Evolutionary conservation across 2,329 filamentous ascomycete species (phyloP), one percentile per base, ranked within the genome.

Genomic region (Cercospora sesami): DNA sequence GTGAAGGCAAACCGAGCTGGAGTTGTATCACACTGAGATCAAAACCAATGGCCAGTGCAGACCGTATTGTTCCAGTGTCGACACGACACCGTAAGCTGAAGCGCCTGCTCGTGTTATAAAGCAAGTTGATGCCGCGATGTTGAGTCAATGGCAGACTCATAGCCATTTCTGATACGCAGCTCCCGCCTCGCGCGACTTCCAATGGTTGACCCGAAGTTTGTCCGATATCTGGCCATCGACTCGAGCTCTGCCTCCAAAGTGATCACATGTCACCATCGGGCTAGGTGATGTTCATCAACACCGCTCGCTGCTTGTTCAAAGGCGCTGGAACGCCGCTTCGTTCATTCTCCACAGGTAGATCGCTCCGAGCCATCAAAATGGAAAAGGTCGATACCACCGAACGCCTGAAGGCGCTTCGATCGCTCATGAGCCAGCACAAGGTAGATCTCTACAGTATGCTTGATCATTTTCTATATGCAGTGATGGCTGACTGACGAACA

Each of bases 361-460:
- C 33, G 64, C 71, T n/a, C 60, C 60, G 65, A 30, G 70, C 75
- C 18, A 68, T 70, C 73, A 85, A 89, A 36, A 96, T 95, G 91
- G 91, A 88, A 77, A 88, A 86, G 63, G 89, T 96, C 73, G 85
- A 95, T 80, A 97, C 94, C 39, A 88, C 89, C 65, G 84, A 88
- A 70, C 91, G 92, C 75, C 87, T 99, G 72, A 81, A 87, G 71
- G 86, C 87, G 80, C 86, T 99, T 76, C 88, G 95, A 78, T 85
- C 89, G 79, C 84, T 97, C 78, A 99, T 99, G 95, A 89, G 88
- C 81, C 86, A 94, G 80, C 86, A 91, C 77, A 90, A 92, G 72
- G 86, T 99, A 73, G 93, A 98, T 80, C 86, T 98, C 69, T 99
- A 99, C 83, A 90, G 94, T 97, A 89, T 58, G 73, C 55, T 42